A percentile compares a stretch with the other conserved stretches of the same genome.
phyloP scores from a whole-genome alignment of 1,139 yeast species.

The Candida smagusa region DNA sequence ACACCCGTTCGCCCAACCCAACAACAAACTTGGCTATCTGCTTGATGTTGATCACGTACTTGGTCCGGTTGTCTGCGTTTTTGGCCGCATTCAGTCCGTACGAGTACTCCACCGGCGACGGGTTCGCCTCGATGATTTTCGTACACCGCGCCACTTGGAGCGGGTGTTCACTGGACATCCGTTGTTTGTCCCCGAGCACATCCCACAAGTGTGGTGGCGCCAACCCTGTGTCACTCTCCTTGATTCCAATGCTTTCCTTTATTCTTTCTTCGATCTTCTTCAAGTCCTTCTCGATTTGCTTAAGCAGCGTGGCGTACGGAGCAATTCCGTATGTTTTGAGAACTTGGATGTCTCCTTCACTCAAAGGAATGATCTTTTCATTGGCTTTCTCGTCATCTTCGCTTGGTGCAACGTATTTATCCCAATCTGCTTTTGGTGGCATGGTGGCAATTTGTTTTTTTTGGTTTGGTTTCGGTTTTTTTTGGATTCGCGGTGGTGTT shows the following conservation, averaged over 20 bases:
- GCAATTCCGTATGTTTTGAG: conserved; percentile 97
- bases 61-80: conserved; percentile 79
- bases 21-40: conserved; percentile 98
- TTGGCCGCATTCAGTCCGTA: conserved; percentile 32
- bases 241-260: conserved; percentile 89
- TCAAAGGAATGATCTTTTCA: conserved; percentile 79
- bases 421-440: conserved; percentile 97
- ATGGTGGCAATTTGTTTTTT: conserved; percentile 24
- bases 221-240: conserved; percentile 93
- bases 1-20: conserved; percentile 91
- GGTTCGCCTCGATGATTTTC: conserved; percentile 73
- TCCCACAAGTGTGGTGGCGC: conserved; percentile 98
- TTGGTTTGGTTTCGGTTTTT: too few relatives aligned
- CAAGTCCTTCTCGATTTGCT: conserved; percentile 80
- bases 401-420: conserved; percentile 82
- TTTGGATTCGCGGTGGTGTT: too few relatives aligned
- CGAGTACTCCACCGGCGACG: conserved; percentile 33
- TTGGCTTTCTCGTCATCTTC: conserved; percentile 63
- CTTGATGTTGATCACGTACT: conserved; percentile 93
- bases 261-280: conserved; percentile 80
- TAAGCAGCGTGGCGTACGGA: conserved; percentile 81
- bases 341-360: conserved; percentile 96
- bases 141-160: conserved; percentile 98
- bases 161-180: conserved; percentile 92
- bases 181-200: conserved; percentile 90